Evolutionary conservation across 1,284 basidiomycete genomes (phyloP).

Genomic region (Ceraceosorus guamensis): DNA sequence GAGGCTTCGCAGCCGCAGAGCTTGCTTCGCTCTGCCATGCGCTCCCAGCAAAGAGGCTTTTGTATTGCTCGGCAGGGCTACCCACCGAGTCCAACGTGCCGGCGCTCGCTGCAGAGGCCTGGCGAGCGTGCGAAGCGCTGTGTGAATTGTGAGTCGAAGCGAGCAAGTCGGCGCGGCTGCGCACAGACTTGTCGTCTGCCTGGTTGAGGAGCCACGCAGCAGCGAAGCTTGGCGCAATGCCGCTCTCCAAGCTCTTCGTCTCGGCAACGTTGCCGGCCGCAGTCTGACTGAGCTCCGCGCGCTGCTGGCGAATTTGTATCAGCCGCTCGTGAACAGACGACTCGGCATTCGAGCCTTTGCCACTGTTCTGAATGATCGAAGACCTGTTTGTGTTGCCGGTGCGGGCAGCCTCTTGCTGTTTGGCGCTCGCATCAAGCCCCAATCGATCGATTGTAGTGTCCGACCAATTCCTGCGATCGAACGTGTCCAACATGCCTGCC

Average conservation of each 20-base stretch:
- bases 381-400: slow-evolving; percentile 1
- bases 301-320: slow-evolving; percentile 27
- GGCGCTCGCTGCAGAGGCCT: slow-evolving; percentile 2
- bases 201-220: slow-evolving; percentile 36
- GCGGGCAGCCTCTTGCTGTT: neutral
- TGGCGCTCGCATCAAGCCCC: slow-evolving; percentile 5
- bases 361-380: too few relatives aligned
- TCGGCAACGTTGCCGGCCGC: slow-evolving; percentile 5
- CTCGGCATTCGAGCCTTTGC: neutral
- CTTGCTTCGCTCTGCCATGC: neutral
- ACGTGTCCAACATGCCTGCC: slow-evolving; percentile 25
- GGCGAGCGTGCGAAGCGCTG: neutral
- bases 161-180: neutral
- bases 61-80: slow-evolving; percentile 4
- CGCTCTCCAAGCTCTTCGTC: slow-evolving; percentile 24
- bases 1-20: neutral
- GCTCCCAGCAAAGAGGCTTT: slow-evolving; percentile 1
- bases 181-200: slow-evolving; percentile 1
- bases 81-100: neutral
- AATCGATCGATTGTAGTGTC: slow-evolving; percentile 19
- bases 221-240: slow-evolving; percentile 32
- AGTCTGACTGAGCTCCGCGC: slow-evolving; percentile 13
- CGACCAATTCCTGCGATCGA: slow-evolving; percentile 24
- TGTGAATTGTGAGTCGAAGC: neutral
- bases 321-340: slow-evolving; percentile 23